Evolutionary conservation across 208 protist genomes (phyloP).

Genomic region (Acanthamoeba lenticulata): DNA sequence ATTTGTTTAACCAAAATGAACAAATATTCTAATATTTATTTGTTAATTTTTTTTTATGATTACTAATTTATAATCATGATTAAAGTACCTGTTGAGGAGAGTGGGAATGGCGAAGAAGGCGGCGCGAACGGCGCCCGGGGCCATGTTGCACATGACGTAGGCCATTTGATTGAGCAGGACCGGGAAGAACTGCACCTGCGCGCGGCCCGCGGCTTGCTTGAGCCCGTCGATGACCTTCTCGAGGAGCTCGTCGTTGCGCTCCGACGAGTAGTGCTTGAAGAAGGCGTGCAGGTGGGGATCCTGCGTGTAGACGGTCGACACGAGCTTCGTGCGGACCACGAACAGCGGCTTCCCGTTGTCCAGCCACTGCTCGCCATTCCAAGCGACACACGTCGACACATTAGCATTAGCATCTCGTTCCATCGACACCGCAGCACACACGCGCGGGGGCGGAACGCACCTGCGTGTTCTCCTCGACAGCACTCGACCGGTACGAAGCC

Average conservation of each 20-base stretch:
- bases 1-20: neutral
- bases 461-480: neutral
- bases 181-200: constrained; percentile 70
- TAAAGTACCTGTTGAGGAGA: constrained; percentile 42
- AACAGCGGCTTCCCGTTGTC: constrained; percentile 73
- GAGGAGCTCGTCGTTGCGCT: constrained; percentile 8
- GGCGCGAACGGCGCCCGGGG: constrained; percentile 33
- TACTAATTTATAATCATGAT: too few relatives aligned
- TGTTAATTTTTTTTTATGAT: too few relatives aligned
- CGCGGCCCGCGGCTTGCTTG: constrained; percentile 9
- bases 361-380: neutral
- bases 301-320: constrained; percentile 68
- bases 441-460: neutral
- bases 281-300: constrained; percentile 71
- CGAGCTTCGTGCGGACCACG: constrained; percentile 56
- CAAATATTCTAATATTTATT: too few relatives aligned
- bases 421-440: neutral
- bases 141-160: constrained; percentile 71
- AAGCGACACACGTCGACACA: neutral
- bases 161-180: constrained; percentile 73
- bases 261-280: constrained; percentile 56
- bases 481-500: neutral
- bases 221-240: constrained; percentile 68
- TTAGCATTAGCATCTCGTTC: neutral
- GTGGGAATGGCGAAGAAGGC: constrained; percentile 66